phyloP scores from a whole-genome alignment of 495 filamentous ascomycete species.

The Neurospora tetrasperma region DNA sequence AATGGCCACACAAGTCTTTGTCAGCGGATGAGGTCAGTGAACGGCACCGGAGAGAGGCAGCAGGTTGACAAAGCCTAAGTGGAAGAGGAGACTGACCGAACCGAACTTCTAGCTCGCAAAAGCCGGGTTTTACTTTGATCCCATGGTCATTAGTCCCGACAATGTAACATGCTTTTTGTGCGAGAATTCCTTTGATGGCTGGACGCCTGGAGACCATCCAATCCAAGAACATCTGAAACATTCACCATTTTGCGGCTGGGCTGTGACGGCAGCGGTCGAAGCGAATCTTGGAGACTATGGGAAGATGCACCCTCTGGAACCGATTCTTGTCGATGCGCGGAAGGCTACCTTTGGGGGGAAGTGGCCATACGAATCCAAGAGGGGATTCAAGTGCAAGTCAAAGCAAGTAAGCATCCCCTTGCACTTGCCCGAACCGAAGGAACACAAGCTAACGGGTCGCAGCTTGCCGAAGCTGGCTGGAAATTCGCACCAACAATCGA shows the following conservation, averaged over 20 bases:
- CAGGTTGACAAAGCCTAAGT: not conserved
- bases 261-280: slow-evolving; percentile 64
- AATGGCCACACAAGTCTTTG: slow-evolving; percentile 67
- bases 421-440: not conserved
- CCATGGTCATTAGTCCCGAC: slow-evolving; percentile 60
- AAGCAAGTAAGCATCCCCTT: slow-evolving; percentile 54
- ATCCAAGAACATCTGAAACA: slow-evolving; percentile 76
- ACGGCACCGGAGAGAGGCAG: not conserved
- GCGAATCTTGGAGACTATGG: slow-evolving; percentile 50
- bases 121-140: slow-evolving; percentile 85
- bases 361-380: slow-evolving; percentile 87
- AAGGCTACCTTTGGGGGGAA: slow-evolving; percentile 62
- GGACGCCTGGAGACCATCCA: slow-evolving; percentile 77
- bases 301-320: slow-evolving; percentile 61
- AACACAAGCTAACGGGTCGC: slow-evolving; percentile 14
- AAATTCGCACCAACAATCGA: slow-evolving; percentile 78
- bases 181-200: slow-evolving; percentile 67
- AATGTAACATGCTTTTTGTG: slow-evolving; percentile 88
- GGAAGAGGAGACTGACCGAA: slow-evolving; percentile 6
- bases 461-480: slow-evolving; percentile 92
- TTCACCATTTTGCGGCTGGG: slow-evolving; percentile 76
- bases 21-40: slow-evolving; percentile 52
- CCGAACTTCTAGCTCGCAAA: slow-evolving; percentile 54
- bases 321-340: slow-evolving; percentile 62
- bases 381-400: slow-evolving; percentile 77